Base-by-base conservation (phyloP, 1,139 yeast species). In the Taphrina flavorubra region DNA sequence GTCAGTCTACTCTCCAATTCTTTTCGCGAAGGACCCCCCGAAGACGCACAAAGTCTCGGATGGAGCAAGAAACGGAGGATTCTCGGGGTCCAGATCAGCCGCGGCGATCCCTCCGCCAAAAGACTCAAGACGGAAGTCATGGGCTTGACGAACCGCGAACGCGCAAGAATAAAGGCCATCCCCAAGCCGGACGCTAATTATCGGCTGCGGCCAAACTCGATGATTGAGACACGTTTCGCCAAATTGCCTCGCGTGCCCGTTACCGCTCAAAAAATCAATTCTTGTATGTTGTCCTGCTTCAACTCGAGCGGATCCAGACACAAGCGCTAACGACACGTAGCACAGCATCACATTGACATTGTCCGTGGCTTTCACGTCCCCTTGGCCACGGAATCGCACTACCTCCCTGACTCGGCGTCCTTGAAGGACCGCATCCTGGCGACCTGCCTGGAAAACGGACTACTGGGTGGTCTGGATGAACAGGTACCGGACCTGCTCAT, bases 241-340 rank as follows among this genome's bases (percentile, higher is more conserved):
- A 82, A 89, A 76, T 83, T 92, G 68, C 98, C 99, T 0, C 90
- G 89, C 74, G 87, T 94, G 20, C 99, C 99, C 4, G 87, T 89
- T 77, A 86, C 88, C 47, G 76, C 76, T 65, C 83, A 81, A 68
- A 76, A 77, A 69, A 74, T 59, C 62, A 73, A 72, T 25, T 70
- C 74, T 11, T 70, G 74, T 68, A 71, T n/a, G 70, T n/a, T 39
- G 16, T 16, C 13, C 14, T 25, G 31, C 31, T 25, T 2, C 4
- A 25, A 25, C 31, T 25, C 31, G 31, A 4, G 4, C 4, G 31
- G 4, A 25, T 25, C 31, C 4, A 25, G 31, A 25, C 31, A n/a
- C 31, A 25, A 2, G 4, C 31, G 36, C 61, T 53, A 55, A 51
- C 42, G 47, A n/a, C n/a, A 18, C 8, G 16, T 37, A 63, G 67